Evolutionary conservation across 192 early-diverging fungal species (phyloP).

Genomic region (Coemansia sp.): DNA sequence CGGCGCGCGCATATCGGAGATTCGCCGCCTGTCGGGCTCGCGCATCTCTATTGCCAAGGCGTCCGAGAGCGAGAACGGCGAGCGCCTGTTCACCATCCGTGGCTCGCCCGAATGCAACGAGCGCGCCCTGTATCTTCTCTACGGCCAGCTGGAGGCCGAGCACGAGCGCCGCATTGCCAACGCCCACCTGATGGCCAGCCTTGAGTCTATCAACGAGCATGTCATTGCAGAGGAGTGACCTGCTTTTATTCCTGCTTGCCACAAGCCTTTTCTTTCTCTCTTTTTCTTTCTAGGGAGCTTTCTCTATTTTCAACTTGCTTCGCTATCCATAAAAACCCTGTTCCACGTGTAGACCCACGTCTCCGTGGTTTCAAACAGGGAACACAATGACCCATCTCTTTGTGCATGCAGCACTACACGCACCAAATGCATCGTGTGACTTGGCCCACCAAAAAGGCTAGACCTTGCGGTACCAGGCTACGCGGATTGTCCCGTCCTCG

Average conservation of each 20-base stretch:
- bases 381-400: background rate
- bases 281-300: background rate
- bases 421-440: background rate
- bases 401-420: background rate
- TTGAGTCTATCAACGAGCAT: slow-evolving; percentile 54
- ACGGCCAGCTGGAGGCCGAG: slow-evolving; percentile 86
- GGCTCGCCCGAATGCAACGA: slow-evolving; percentile 85
- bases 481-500: slow-evolving; percentile 53
- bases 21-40: slow-evolving; percentile 74
- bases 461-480: slow-evolving; percentile 48
- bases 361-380: background rate
- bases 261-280: slow-evolving; percentile 3
- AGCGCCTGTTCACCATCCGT: slow-evolving; percentile 89
- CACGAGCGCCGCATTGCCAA: slow-evolving; percentile 69
- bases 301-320: background rate
- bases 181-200: slow-evolving; percentile 48
- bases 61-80: slow-evolving; percentile 73
- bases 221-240: slow-evolving; percentile 33
- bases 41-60: slow-evolving; percentile 89
- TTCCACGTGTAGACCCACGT: background rate
- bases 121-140: slow-evolving; percentile 87
- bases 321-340: background rate
- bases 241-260: background rate
- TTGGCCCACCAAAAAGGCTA: slow-evolving; percentile 5
- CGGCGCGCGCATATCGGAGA: slow-evolving; percentile 79